A percentile compares a stretch with the other conserved stretches of the same genome.
Evolutionary conservation across 768 basidiomycete species (phyloP).

Genomic region (Tricholoma furcatifolium): DNA sequence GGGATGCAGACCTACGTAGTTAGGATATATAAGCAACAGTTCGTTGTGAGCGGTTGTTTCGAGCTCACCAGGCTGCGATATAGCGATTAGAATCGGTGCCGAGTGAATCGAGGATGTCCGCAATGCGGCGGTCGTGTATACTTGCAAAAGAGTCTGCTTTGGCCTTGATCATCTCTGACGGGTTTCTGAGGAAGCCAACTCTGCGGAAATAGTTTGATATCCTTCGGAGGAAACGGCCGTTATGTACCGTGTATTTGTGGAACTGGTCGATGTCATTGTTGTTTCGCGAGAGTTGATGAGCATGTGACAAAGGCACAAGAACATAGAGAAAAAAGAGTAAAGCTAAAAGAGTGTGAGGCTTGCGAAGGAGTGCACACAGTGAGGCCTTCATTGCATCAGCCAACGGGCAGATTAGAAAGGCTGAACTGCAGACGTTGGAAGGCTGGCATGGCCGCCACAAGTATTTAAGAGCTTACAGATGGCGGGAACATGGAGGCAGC

Average conservation of each 20-base stretch:
- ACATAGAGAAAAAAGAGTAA: not conserved
- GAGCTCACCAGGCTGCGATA: conserved; percentile 17
- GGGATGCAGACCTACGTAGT: conserved; percentile 21
- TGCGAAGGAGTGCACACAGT: conserved; percentile 14
- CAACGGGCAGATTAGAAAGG: too few relatives aligned
- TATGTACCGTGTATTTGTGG: not conserved
- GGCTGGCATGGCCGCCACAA: too few relatives aligned
- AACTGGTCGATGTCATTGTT: not conserved
- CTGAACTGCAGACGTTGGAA: too few relatives aligned
- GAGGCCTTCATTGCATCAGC: conserved; percentile 10
- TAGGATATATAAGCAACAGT: not conserved
- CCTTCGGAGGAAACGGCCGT: not conserved
- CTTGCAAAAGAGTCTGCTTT: conserved; percentile 16
- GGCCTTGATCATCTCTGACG: conserved; percentile 35
- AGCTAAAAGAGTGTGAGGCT: conserved; percentile 16
- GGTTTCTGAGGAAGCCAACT: not conserved
- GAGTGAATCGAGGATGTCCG: conserved; percentile 13
- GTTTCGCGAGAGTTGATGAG: conserved; percentile 1
- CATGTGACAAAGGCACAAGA: conserved; percentile 4
- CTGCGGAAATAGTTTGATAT: not conserved
- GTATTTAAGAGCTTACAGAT: too few relatives aligned
- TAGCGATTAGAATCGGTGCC: conserved; percentile 3
- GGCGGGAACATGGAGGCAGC: too few relatives aligned
- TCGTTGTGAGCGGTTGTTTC: not conserved
- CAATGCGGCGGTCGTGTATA: conserved; percentile 17